A percentile compares a stretch with the other conserved stretches of the same genome.
Conservation (phyloP, 768 basidiomycete genomes). For the Calocybe indica region DNA sequence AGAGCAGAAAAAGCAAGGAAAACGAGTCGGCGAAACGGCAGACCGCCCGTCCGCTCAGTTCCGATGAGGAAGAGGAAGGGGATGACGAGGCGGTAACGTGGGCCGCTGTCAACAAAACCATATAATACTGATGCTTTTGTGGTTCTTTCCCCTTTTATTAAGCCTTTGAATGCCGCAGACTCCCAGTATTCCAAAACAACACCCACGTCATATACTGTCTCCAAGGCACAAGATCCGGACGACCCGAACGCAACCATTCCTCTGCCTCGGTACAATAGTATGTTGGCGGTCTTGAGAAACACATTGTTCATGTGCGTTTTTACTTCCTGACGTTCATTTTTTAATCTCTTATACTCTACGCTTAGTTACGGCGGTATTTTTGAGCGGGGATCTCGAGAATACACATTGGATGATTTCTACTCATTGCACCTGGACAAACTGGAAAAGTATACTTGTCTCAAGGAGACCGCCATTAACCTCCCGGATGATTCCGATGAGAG, state of each 20-base stretch:
- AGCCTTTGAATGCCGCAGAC: too few relatives aligned
- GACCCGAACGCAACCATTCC: slow-evolving; percentile 65
- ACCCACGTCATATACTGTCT: background rate
- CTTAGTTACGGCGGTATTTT: slow-evolving; percentile 83
- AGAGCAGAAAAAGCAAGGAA: slow-evolving; percentile 38
- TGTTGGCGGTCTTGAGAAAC: slow-evolving; percentile 81
- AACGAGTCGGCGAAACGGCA: slow-evolving; percentile 11
- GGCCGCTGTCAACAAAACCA: background rate
- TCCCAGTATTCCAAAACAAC: background rate
- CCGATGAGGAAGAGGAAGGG: slow-evolving; percentile 13
- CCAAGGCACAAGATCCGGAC: slow-evolving; percentile 44
- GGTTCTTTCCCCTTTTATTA: too few relatives aligned
- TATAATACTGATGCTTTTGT: too few relatives aligned
- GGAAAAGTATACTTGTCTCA: slow-evolving; percentile 71
- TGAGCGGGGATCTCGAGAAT: slow-evolving; percentile 77
- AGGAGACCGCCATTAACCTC: slow-evolving; percentile 56
- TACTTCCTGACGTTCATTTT: background rate
- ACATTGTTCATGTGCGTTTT: slow-evolving; percentile 74
- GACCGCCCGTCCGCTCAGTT: background rate
- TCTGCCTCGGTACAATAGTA: slow-evolving; percentile 76
- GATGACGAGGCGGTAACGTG: slow-evolving; percentile 7
- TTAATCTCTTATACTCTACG: background rate
- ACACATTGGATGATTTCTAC: slow-evolving; percentile 87
- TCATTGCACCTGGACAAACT: slow-evolving; percentile 78
- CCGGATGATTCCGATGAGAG: slow-evolving; percentile 55